Conservation (phyloP, 225 moss, liverwort and hornwort genomes). For the Sphagnum contortum region DNA sequence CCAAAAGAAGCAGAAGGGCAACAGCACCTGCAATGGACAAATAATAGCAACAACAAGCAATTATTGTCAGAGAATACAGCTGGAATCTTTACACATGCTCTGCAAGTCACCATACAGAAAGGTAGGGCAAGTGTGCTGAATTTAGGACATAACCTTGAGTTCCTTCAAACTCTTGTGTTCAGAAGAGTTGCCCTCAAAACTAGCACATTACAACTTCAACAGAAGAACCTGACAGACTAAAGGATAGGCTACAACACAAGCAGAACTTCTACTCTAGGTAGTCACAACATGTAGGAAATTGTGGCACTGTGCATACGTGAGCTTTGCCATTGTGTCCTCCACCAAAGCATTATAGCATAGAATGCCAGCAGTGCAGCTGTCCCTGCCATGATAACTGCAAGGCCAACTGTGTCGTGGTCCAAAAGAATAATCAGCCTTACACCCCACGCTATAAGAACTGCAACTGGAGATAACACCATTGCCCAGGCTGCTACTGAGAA, state of each 20-base stretch:
- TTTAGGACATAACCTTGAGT: too few species aligned
- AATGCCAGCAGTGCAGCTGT: conserved; percentile 93
- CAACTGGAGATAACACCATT: conserved; percentile 79
- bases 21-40: conserved; percentile 72
- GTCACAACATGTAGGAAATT: background rate
- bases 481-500: conserved; percentile 79
- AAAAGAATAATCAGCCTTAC: conserved; percentile 63
- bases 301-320: conserved; percentile 43
- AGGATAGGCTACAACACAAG: too few species aligned
- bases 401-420: conserved; percentile 89
- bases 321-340: conserved; percentile 99
- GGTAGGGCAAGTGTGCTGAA: background rate
- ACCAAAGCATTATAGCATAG: conserved; percentile 99
- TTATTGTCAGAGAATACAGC: too few species aligned
- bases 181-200: too few species aligned
- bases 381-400: conserved; percentile 97
- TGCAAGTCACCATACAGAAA: background rate
- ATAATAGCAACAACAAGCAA: background rate
- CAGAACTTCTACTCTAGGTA: background rate
- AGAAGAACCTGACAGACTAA: too few species aligned
- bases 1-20: conserved; percentile 77
- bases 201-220: too few species aligned
- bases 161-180: too few species aligned
- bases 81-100: too few species aligned
- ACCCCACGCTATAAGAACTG: conserved; percentile 82